Conservation (phyloP, 352 stramenopile genomes). For the Phytophthora pisi region DNA sequence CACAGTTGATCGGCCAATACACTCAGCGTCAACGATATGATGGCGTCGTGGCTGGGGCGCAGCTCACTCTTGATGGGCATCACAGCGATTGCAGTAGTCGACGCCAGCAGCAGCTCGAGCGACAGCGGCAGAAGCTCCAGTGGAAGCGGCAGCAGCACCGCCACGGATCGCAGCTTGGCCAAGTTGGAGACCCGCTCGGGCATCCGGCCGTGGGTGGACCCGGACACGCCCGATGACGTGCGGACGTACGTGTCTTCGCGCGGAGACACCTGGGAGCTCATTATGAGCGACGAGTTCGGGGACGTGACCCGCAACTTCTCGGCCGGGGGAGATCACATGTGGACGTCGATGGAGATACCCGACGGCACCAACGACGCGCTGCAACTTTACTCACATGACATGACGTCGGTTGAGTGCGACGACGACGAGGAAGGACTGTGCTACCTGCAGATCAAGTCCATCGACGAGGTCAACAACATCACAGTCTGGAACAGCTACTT, state of each 20-base stretch:
- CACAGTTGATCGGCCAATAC: background rate
- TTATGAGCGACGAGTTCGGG: constrained; percentile 79
- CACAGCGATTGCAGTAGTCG: constrained; percentile 17
- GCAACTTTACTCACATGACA: constrained; percentile 71
- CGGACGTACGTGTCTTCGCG: constrained; percentile 56
- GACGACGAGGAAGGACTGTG: constrained; percentile 46
- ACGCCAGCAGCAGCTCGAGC: constrained; percentile 14
- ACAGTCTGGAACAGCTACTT: constrained; percentile 77
- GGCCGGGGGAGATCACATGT: constrained; percentile 62
- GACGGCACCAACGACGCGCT: constrained; percentile 72
- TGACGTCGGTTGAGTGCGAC: constrained; percentile 62
- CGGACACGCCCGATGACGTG: constrained; percentile 50
- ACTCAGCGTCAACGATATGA: background rate
- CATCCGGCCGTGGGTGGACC: constrained; percentile 62
- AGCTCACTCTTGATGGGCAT: constrained; percentile 9
- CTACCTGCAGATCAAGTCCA: constrained; percentile 65
- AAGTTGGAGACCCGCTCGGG: constrained; percentile 52
- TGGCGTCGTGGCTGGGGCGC: background rate
- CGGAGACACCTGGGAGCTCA: constrained; percentile 57
- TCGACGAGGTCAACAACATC: constrained; percentile 59
- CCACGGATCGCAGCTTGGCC: constrained; percentile 32
- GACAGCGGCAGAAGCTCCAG: constrained; percentile 11
- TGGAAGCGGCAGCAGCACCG: constrained; percentile 25
- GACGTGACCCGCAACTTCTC: constrained; percentile 55
- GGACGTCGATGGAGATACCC: constrained; percentile 68